Evolutionary conservation across 495 filamentous ascomycete genomes (phyloP), one percentile per base, ranked within the genome.

Genomic region (Xylaria sp.): DNA sequence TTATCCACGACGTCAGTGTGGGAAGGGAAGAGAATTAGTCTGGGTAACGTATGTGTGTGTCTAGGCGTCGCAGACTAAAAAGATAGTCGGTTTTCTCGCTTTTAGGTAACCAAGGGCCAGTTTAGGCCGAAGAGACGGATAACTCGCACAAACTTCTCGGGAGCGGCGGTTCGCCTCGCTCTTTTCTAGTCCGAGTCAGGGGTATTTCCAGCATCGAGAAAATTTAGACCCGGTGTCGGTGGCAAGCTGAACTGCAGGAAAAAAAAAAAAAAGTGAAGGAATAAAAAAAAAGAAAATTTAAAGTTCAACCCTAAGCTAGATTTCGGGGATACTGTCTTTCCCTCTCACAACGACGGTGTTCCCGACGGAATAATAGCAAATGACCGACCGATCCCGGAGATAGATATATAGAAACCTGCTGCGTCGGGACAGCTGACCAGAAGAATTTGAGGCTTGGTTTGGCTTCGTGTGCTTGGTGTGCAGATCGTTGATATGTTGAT

Each of bases 161-260:
- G 31, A 52, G 31, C 44, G 44, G 31, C 62, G 29, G 44, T 37
- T 66, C 43, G 62, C 19, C 62, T 66, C 26, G 29, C 33, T 48
- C 24, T 17, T 37, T 2, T 5, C 26, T 14, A n/a, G 31, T 19
- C 41, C 31, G 62, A 52, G 46, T 66, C 62, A 66, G 46, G 61
- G 62, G 26, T 66, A 11, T 14, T 48, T 44, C 44, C 26, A 15
- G 40, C 5, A 17, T 17, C 5, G 12, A 31, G 29, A 52, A 65
- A 65, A 24, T 50, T 35, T 35, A 65, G 44, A 19, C 62, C 62
- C 62, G 62, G 62, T 65, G 62, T 65, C 62, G 62, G 62, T 29
- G 44, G 19, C 26, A 64, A 15, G 14, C 19, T 21, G 24, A n/a
- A 29, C 5, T 3, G 44, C 15, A n/a, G 24, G 19, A 19, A 41